Evolutionary conservation across 176 grass and related monocot species (phyloP).

Genomic region (Saccharum officinarum): DNA sequence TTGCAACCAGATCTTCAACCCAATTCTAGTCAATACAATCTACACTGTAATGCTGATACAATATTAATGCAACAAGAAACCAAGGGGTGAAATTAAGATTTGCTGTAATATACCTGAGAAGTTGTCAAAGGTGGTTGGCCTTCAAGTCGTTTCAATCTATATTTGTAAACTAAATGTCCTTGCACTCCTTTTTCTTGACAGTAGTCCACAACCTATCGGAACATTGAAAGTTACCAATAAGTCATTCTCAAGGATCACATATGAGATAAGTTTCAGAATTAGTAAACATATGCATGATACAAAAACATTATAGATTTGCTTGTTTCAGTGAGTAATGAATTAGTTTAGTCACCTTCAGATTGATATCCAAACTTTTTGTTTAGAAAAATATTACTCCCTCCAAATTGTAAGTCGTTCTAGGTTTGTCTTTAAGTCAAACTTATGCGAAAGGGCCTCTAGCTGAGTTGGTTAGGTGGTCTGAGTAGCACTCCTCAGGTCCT

Average conservation of each 20-base stretch:
- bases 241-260: conserved; percentile 15
- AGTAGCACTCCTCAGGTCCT: too few species aligned
- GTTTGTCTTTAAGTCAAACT: too few species aligned
- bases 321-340: not conserved
- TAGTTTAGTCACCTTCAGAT: conserved; percentile 11
- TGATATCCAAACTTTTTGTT: not conserved
- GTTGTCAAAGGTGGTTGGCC: conserved; percentile 66
- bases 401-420: not conserved
- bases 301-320: conserved; percentile 3
- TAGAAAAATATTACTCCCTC: not conserved
- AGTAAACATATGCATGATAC: not conserved
- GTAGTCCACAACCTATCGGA: conserved; percentile 55
- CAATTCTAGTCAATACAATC: not conserved
- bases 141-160: conserved; percentile 64
- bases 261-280: not conserved
- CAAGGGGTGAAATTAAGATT: conserved; percentile 1
- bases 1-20: conserved; percentile 1
- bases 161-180: conserved; percentile 61
- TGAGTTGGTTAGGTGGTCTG: too few species aligned
- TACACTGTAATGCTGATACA: not conserved
- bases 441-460: too few species aligned
- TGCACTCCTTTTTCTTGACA: conserved; percentile 47
- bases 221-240: conserved; percentile 15
- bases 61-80: not conserved
- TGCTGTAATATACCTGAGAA: conserved; percentile 45